Base-by-base conservation (phyloP, 192 early-diverging fungal genomes). In the Coemansia sp. region DNA sequence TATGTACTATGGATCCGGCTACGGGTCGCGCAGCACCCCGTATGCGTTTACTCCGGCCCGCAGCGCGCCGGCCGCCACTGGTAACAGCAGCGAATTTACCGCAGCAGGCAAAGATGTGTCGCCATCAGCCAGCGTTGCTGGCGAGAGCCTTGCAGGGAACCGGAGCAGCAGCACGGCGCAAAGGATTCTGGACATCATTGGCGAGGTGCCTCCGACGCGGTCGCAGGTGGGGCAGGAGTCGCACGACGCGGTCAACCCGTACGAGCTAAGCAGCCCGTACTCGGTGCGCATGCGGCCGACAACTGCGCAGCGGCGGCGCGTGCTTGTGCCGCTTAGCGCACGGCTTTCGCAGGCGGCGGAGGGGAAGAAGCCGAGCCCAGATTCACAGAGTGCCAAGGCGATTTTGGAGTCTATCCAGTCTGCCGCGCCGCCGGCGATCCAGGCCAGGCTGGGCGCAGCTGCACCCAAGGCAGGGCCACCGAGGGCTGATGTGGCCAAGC, bases 181-280 rank as follows among this genome's bases (percentile, higher is more conserved):
- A 30, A 71, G 60, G 44, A 72, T 78, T 33, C 54, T 78, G 29
- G 69, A 71, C 24, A 78, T 78, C 28, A 78, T 78, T 6, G 56
- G 69, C 47, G 75, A 72, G 23, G 62, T 65, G 12, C 65, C 75
- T 5, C 75, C 75, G 0, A 54, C 58, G 9, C 65, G 75, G 18
- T 58, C 69, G 25, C 69, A 67, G 27, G 46, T 47, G 14, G 45
- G 23, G 16, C 21, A 54, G 16, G 61, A 70, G 2, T 12, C 58
- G 14, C 60, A 56, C 8, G 64, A 50, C 23, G 21, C 55, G 18
- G 45, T 64, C 35, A 71, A 71, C 19, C 74, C 74, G 33, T 77
- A 77, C 23, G 74, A 77, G 64, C 52, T 77, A 2, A 24, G 60
- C 43, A 71, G 69, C 40, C 69, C 75, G 12, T 63, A 71, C 16